Base-by-base conservation (phyloP, 805 yeast species). In the Candida insectorum region DNA sequence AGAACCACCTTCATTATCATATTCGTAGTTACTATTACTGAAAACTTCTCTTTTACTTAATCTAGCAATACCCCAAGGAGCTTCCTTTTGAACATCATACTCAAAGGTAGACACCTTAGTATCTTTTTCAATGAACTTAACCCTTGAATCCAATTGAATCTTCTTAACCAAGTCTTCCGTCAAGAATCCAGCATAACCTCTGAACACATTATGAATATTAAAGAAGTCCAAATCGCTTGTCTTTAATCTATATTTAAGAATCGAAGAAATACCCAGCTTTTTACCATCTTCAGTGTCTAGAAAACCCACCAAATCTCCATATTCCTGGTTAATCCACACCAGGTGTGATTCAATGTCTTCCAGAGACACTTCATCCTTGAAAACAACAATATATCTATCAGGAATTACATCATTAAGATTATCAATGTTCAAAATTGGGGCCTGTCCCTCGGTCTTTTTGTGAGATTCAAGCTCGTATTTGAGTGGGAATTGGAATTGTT, bases 161-260 rank as follows among this genome's bases (percentile, higher is more conserved):
- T 30, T 13, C 11, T 27, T 23, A 20, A 51, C 31, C 17, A 51
- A 39, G 4, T 40, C 50, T 10, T 44, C 38, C 13, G 47, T 41
- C 69, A 93, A 85, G 57, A 70, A 73, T 34, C 96, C 97, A 32
- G 86, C 69, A 68, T 88, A 91, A 41, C 97, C 98, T 40, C 64
- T 65, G 54, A 86, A 58, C 28, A 56, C 41, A 35, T 69, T 66
- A 35, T 66, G 77, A 43, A 86, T 68, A 52, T 71, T 56, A 66
- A 84, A 85, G 22, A 69, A 55, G 51, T 77, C 79, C 33, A 73
- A 33, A 8, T 34, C 33, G 14, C 31, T 40, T 10, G 29, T 54
- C 27, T 31, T 36, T n/a, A 43, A 30, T 16, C 31, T 24, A 21
- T 29, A 24, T 24, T 39, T 43, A 14, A 43, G 37, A 11, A 39